Evolutionary conservation across 352 stramenopile species (phyloP), one percentile per base, ranked within the genome.

Genomic region (Globisporangium uncinulatum): DNA sequence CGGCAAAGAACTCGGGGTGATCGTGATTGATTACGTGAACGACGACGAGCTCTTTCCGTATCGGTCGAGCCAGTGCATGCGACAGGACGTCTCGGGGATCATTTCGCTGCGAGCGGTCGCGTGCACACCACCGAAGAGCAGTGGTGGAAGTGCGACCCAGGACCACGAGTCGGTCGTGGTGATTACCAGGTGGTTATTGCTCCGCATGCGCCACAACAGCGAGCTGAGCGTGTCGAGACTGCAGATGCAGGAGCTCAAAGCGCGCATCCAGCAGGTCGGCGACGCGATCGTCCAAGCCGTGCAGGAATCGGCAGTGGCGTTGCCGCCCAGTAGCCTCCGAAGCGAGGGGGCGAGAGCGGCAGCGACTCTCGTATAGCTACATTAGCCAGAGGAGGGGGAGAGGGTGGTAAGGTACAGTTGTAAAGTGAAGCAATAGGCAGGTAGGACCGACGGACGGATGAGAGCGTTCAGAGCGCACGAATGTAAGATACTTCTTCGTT

Each of bases 41-140:
- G 48, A 66, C 1, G 70, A 79, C 60, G 70, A 71, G 34, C 44
- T 79, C 34, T 71, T 71, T 41, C 70, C 70, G 52, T 79, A 79
- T 42, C 17, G 46, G 11, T 61, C 67, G 29, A 20, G 34, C 6
- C 50, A 76, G 45, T 68, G 64, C 45, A 21, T 73, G 6, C 70
- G 67, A n/a, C 65, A 65, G 21, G 61, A 78, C 52, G 45, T 73
- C 24, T 66, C 52, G 7, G 57, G 42, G 1, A 56, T 67, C 4
- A 42, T 73, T 13, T 61, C 51, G 20, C 34, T 71, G 20, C 45
- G 43, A 2, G n/a, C 59, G 0, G 53, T 65, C 14, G 21, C 59
- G 3, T 56, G n/a, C 51, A 57, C 59, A 21, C 50, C 32, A 3
- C 17, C 15, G 9, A 36, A n/a, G 54, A 54, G 36, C 24, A 46